These are phyloP conservation scores for Hyaloscypha bicolor DNA, from an alignment of 495 filamentous ascomycete genomes.

Conservation along the genomic window DNA sequence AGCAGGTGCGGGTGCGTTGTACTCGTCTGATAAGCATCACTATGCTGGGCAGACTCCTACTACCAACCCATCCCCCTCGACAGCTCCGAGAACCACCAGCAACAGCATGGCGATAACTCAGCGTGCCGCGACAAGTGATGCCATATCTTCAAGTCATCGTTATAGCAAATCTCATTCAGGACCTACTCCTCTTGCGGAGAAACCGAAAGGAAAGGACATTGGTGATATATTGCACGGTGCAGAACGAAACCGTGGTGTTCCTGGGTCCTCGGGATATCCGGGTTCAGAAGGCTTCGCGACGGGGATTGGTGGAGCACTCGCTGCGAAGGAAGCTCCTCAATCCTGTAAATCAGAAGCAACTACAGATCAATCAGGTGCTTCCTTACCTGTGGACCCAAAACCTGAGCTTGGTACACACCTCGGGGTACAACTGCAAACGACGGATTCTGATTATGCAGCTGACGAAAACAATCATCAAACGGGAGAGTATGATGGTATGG, in stretches of 20 bases:
- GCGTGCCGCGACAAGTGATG: background rate
- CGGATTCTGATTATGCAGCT: background rate
- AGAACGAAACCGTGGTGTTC: constrained; percentile 25
- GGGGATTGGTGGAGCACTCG: background rate
- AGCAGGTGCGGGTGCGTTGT: background rate
- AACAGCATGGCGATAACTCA: background rate
- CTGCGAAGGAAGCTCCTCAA: background rate
- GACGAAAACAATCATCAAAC: background rate
- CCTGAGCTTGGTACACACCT: background rate
- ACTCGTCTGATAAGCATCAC: constrained; percentile 10
- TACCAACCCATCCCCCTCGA: constrained; percentile 4
- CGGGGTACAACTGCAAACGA: too few relatives aligned
- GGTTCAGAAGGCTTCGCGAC: constrained; percentile 15
- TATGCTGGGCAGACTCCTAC: background rate
- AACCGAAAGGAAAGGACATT: constrained; percentile 10
- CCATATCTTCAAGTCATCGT: background rate
- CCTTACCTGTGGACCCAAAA: background rate
- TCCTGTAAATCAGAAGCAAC: constrained; percentile 7
- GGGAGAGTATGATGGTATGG: background rate
- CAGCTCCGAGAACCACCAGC: background rate
- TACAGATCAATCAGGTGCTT: constrained; percentile 12
- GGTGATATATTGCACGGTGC: constrained; percentile 25
- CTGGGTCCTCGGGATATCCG: constrained; percentile 14
- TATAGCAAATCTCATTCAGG: constrained; percentile 1
- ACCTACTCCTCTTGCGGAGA: constrained; percentile 4